A percentile compares a stretch with the other conserved stretches of the same genome.
phyloP scores from a whole-genome alignment of 176 grass and related monocot species.

The Oryza punctata region DNA sequence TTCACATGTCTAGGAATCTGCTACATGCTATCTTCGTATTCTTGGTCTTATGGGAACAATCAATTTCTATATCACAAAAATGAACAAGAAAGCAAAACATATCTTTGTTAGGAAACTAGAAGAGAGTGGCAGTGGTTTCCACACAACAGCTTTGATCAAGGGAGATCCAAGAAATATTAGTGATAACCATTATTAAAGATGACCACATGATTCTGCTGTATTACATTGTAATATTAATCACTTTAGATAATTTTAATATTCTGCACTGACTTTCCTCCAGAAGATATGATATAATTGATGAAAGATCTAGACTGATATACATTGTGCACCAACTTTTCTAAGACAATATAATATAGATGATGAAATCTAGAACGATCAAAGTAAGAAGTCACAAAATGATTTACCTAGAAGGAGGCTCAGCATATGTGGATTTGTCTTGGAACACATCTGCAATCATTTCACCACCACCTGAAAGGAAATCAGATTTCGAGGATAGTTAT shows the following conservation, averaged over 20 bases:
- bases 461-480: constrained; percentile 70
- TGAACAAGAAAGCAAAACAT: neutral
- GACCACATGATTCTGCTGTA: neutral
- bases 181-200: neutral
- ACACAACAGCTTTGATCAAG: neutral
- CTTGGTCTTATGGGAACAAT: neutral
- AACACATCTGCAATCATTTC: constrained; percentile 96
- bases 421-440: constrained; percentile 83
- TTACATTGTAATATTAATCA: neutral
- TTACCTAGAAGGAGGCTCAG: constrained; percentile 94
- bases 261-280: neutral
- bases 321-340: neutral
- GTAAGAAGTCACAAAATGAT: neutral
- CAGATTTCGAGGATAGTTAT: constrained; percentile 17
- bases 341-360: constrained; percentile 4
- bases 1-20: constrained; percentile 6
- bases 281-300: constrained; percentile 8
- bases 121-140: neutral
- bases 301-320: neutral
- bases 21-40: neutral
- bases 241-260: constrained; percentile 5
- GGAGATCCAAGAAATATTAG: neutral
- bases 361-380: neutral
- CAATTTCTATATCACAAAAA: neutral
- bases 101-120: neutral